Conservation (phyloP, 2,329 filamentous ascomycete genomes). For the Apiospora aurea region DNA sequence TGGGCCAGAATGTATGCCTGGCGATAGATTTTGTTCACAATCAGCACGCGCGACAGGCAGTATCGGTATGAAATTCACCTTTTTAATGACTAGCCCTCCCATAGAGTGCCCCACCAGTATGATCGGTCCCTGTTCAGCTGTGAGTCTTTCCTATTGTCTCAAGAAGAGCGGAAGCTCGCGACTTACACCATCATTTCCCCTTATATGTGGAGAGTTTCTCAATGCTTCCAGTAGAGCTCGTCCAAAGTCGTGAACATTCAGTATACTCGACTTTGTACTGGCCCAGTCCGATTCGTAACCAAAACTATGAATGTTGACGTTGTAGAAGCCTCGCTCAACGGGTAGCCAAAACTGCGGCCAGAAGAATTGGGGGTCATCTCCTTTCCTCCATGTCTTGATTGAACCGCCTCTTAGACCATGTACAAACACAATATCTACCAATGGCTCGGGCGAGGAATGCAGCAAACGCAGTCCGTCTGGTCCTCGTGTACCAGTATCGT, state of each 20-base stretch:
- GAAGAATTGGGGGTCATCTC: neutral
- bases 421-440: neutral
- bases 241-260: neutral
- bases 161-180: too few relatives aligned
- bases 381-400: neutral
- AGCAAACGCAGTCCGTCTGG: neutral
- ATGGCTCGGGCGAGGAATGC: neutral
- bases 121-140: neutral
- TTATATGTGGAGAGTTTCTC: neutral
- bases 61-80: neutral
- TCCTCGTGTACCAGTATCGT: too few relatives aligned
- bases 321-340: neutral
- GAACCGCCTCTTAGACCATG: neutral
- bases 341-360: neutral
- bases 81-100: neutral
- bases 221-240: neutral
- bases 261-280: neutral
- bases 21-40: neutral
- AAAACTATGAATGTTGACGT: neutral
- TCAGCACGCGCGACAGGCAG: neutral
- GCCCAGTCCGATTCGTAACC: neutral
- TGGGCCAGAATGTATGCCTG: neutral
- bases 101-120: neutral
- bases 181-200: neutral
- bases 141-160: neutral